These are phyloP conservation scores for Ophiostoma australiae DNA, from an alignment of 2,329 filamentous ascomycete genomes.

Conservation along the genomic window DNA sequence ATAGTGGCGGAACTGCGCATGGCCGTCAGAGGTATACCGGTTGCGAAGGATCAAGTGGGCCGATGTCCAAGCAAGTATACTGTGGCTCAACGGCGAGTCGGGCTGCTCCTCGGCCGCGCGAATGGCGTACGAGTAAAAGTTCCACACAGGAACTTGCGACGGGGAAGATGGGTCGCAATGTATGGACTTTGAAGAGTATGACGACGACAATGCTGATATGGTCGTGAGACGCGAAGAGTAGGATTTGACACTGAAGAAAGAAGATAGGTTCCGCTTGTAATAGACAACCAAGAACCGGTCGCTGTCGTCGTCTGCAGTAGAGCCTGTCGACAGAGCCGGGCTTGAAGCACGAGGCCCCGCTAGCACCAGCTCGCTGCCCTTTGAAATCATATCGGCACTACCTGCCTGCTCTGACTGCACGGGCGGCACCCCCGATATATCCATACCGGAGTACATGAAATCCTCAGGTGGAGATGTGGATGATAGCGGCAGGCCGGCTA, in stretches of 20 bases:
- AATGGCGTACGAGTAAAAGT: slow-evolving; percentile 26
- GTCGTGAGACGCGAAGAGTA: not conserved
- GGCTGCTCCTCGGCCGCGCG: slow-evolving; percentile 21
- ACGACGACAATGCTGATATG: not conserved
- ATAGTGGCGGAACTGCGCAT: slow-evolving; percentile 23
- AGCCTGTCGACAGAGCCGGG: not conserved
- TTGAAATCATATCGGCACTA: not conserved
- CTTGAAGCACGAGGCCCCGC: not conserved
- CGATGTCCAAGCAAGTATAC: slow-evolving; percentile 24
- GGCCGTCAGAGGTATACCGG: not conserved
- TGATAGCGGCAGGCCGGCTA: not conserved
- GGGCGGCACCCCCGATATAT: not conserved
- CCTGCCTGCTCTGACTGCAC: not conserved
- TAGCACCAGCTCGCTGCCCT: not conserved
- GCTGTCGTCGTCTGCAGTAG: not conserved
- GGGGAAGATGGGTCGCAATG: not conserved
- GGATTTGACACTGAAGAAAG: not conserved
- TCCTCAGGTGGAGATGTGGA: not conserved
- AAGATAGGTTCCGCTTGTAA: not conserved
- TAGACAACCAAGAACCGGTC: slow-evolving; percentile 3
- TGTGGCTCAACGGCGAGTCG: slow-evolving; percentile 23
- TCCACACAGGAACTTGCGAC: slow-evolving; percentile 16
- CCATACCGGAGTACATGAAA: not conserved
- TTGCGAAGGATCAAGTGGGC: slow-evolving; percentile 21
- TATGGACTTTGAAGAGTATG: not conserved